phyloP scores from a whole-genome alignment of 2,329 filamentous ascomycete genomes.

The Anisogramma anomala region DNA sequence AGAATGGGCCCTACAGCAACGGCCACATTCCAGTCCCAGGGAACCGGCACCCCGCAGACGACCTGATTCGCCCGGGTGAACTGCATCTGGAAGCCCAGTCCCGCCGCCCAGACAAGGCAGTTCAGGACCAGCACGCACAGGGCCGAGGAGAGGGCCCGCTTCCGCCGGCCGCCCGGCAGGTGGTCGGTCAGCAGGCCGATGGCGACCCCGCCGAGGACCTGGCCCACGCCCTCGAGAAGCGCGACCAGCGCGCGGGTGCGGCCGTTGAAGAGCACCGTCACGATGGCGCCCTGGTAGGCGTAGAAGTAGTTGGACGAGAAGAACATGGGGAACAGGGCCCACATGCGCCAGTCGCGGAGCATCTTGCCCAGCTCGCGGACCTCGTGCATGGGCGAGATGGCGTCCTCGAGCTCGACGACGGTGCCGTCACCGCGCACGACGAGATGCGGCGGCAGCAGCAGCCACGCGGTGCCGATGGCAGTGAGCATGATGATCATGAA shows the following conservation, averaged over 20 bases:
- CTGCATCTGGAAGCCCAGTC: slow-evolving; percentile 54
- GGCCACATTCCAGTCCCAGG: slow-evolving; percentile 20
- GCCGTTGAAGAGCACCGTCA: slow-evolving; percentile 58
- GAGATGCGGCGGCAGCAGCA: slow-evolving; percentile 14
- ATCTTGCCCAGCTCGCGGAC: slow-evolving; percentile 12
- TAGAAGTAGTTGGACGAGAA: slow-evolving; percentile 77
- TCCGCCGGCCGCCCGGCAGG: slow-evolving; percentile 40
- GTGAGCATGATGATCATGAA: slow-evolving; percentile 19
- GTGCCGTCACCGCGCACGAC: slow-evolving; percentile 17
- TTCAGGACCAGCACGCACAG: slow-evolving; percentile 47
- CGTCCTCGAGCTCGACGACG: slow-evolving; percentile 13
- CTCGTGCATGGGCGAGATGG: slow-evolving; percentile 13
- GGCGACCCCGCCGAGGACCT: slow-evolving; percentile 57
- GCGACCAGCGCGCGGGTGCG: slow-evolving; percentile 65
- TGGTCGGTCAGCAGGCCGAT: slow-evolving; percentile 55
- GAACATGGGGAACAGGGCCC: slow-evolving; percentile 72
- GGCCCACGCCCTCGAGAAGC: slow-evolving; percentile 58
- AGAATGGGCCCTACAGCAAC: slow-evolving; percentile 19
- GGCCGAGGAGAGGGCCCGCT: slow-evolving; percentile 49
- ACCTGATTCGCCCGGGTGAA: slow-evolving; percentile 25
- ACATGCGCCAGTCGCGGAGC: slow-evolving; percentile 30
- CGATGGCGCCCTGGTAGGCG: slow-evolving; percentile 67
- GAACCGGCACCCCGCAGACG: slow-evolving; percentile 15
- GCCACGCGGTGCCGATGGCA: slow-evolving; percentile 14
- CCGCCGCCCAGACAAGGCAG: slow-evolving; percentile 57